These are phyloP conservation scores for Pelargonium nanum DNA, from an alignment of 345 rosid species.

Conservation along the genomic window DNA sequence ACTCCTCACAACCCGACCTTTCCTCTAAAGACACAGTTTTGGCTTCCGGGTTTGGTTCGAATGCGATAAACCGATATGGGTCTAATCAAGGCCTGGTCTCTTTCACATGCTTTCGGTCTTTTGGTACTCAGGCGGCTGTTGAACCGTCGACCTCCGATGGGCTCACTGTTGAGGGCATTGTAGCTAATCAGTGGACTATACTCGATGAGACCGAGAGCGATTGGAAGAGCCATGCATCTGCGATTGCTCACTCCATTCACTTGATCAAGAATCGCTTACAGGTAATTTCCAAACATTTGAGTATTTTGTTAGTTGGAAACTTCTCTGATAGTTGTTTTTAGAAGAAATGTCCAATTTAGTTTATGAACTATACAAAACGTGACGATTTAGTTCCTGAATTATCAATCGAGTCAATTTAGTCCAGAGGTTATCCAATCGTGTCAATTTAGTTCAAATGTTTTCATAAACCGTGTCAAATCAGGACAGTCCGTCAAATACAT, in stretches of 20 bases:
- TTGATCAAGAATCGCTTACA: constrained; percentile 87
- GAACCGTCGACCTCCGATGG: constrained; percentile 65
- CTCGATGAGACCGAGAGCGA: constrained; percentile 69
- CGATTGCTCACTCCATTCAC: constrained; percentile 79
- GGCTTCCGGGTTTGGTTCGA: neutral
- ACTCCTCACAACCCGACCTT: neutral
- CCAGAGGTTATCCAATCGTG: too few relatives aligned
- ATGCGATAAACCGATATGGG: constrained; percentile 9
- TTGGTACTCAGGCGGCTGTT: constrained; percentile 38
- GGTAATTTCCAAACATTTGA: constrained; percentile 25
- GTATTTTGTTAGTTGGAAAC: neutral
- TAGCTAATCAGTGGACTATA: constrained; percentile 64
- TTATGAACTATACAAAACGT: too few relatives aligned
- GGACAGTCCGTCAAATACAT: too few relatives aligned
- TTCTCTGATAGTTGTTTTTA: neutral
- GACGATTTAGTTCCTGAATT: too few relatives aligned
- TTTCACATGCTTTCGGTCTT: constrained; percentile 17
- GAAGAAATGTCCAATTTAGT: too few relatives aligned
- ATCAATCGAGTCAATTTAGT: too few relatives aligned
- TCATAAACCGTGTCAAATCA: too few relatives aligned
- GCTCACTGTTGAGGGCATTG: constrained; percentile 66
- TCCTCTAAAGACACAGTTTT: neutral
- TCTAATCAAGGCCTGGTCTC: constrained; percentile 3
- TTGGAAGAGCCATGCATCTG: constrained; percentile 94
- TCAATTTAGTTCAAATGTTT: too few relatives aligned